Evolutionary conservation across 23 red algal species (phyloP).

Genomic region (Chondrus crispus): DNA sequence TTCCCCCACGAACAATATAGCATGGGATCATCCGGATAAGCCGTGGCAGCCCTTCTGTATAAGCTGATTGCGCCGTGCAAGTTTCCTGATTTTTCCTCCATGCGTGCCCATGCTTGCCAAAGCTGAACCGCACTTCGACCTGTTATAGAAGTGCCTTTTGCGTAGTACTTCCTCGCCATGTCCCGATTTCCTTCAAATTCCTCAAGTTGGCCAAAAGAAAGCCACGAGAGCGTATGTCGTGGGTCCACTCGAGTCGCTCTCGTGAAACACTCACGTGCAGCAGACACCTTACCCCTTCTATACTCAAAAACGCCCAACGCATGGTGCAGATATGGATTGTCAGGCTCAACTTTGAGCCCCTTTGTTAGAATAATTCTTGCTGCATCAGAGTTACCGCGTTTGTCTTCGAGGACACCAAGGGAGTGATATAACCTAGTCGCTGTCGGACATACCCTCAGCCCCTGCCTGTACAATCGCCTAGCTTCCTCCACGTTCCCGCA

Average conservation of each 20-base stretch:
- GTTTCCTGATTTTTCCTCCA: conserved; percentile 85
- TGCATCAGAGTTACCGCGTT: conserved; percentile 55
- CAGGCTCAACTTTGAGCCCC: conserved; percentile 73
- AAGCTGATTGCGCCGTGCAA: conserved; percentile 33
- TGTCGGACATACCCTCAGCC: conserved; percentile 57
- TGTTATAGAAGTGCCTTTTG: conserved; percentile 31
- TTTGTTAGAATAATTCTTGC: conserved; percentile 71
- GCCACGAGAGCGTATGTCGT: conserved; percentile 74
- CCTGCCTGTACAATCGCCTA: conserved; percentile 51
- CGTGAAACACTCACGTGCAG: conserved; percentile 69
- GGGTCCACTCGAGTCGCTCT: conserved; percentile 67
- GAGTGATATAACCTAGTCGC: conserved; percentile 72
- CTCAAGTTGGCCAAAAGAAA: conserved; percentile 81
- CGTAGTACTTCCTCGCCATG: conserved; percentile 56
- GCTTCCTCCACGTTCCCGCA: conserved; percentile 53
- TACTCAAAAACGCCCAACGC: conserved; percentile 86
- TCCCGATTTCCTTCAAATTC: conserved; percentile 68
- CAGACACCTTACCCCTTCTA: conserved; percentile 54
- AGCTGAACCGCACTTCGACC: conserved; percentile 73
- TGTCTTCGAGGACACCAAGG: conserved; percentile 92
- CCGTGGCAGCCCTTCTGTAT: conserved; percentile 48
- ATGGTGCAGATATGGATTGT: conserved; percentile 79
- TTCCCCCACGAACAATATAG: conserved; percentile 82
- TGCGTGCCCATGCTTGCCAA: conserved; percentile 88
- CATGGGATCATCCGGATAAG: conserved; percentile 82